phyloP scores from a whole-genome alignment of 345 rosid genomes.

The Aquilaria yunnanensis region DNA sequence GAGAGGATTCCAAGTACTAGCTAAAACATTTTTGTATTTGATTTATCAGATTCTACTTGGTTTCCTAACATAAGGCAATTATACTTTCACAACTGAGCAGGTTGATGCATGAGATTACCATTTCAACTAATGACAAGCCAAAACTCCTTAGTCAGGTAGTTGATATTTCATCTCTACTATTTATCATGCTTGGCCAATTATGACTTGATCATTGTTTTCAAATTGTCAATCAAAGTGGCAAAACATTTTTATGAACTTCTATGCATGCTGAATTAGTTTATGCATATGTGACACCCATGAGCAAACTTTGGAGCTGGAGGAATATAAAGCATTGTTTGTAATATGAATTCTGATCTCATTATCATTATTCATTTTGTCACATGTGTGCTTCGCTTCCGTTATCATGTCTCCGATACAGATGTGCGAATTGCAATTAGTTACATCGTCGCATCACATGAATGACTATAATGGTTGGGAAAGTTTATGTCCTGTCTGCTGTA shows the following conservation, averaged over 20 bases:
- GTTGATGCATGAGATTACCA: conserved; percentile 66
- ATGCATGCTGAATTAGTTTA: not conserved
- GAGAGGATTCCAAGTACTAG: too few species aligned
- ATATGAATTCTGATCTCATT: not conserved
- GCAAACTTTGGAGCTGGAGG: too few species aligned
- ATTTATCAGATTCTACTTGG: too few species aligned
- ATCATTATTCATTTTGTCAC: too few species aligned
- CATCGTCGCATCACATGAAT: too few species aligned
- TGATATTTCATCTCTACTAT: conserved; percentile 10
- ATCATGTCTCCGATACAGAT: not conserved
- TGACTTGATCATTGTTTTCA: not conserved
- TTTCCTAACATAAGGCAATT: too few species aligned
- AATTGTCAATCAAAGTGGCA: not conserved
- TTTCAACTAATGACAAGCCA: conserved; percentile 60
- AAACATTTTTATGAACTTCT: too few species aligned
- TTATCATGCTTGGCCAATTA: conserved; percentile 10
- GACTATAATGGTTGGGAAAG: too few species aligned
- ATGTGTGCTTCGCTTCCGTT: not conserved
- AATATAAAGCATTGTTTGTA: not conserved
- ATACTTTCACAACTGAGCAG: conserved; percentile 26
- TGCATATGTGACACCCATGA: not conserved
- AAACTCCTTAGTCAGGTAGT: conserved; percentile 63
- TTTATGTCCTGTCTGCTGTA: too few species aligned
- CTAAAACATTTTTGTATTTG: too few species aligned
- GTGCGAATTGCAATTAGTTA: too few species aligned